Base-by-base conservation (phyloP, 108 stramenopile species). In the Pseudonitzschia delicatissima region DNA sequence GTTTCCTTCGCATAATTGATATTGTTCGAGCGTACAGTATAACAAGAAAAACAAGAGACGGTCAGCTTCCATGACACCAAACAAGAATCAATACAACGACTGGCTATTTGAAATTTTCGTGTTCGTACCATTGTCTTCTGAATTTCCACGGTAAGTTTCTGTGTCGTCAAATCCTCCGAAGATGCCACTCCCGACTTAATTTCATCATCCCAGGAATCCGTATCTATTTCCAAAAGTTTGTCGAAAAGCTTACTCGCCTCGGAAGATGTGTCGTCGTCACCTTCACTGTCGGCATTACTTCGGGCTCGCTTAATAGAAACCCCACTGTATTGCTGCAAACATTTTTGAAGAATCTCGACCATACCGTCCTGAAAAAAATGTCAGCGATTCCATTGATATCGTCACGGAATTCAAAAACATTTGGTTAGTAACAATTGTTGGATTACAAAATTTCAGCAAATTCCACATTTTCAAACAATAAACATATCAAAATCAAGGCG, bases 321-420 rank as follows among this genome's bases (percentile, higher is more conserved):
- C 21, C 93, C 91, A 39, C 92, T 91, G 55, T 93, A 95, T 53
- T 91, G 76, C 80, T 97, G 96, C 44, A 97, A 73, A 9, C 89
- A 73, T 66, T 91, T 88, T 75, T 95, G 93, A 29, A 95, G 48
- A 36, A 95, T 95, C 15, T 57, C 62, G 5, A 95, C 87, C 93
- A 95, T 95, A 12, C 87, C 87, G 66, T 95, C 91, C 55, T 57
- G 55, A 48, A 21, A 8, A 48, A 8, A 48, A 48, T 48, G 21
- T 48, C 21, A 48, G 2, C 37, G n/a, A n/a, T n/a, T 39, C 11
- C 37, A 39, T 39, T 39, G 11, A 11, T 39, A 11, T 8, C 20
- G 47, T 5, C 6, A 21, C 3, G 21, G 20, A 48, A 48, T 21
- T n/a, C n/a, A n/a, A n/a, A n/a, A n/a, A n/a, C n/a, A n/a, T n/a